phyloP scores from a whole-genome alignment of 2,329 filamentous ascomycete species.

The Tolypocladium capitatum region DNA sequence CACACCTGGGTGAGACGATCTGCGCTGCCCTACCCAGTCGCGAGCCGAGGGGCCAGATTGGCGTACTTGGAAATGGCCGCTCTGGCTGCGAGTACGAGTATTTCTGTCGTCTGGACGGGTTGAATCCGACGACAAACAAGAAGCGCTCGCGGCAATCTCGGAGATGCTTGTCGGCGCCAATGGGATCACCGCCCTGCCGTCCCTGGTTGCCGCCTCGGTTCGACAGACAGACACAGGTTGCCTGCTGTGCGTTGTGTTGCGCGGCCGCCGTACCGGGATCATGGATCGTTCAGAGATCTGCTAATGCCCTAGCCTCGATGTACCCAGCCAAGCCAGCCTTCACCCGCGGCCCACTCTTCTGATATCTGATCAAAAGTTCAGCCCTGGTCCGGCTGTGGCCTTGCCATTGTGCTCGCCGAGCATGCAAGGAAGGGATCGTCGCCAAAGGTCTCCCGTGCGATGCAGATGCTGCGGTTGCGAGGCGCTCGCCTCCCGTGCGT shows the following conservation, averaged over 20 bases:
- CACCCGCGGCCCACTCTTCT: neutral
- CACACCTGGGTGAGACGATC: slow-evolving; percentile 2
- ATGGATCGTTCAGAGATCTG: slow-evolving; percentile 15
- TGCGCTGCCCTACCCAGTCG: slow-evolving; percentile 1
- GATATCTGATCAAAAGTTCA: neutral
- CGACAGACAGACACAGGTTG: neutral
- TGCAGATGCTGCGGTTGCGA: neutral
- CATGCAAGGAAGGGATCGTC: neutral
- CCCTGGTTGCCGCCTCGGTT: neutral
- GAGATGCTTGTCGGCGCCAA: neutral
- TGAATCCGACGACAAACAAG: neutral
- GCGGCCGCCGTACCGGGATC: slow-evolving; percentile 9
- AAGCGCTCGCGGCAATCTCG: neutral
- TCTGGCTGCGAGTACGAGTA: too few relatives aligned
- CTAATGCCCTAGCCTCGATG: slow-evolving; percentile 5
- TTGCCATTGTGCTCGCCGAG: neutral
- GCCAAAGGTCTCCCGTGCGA: neutral
- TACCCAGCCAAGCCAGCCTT: neutral
- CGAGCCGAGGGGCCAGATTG: neutral
- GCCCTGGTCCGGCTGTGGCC: neutral
- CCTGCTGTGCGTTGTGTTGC: neutral
- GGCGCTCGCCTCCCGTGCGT: neutral
- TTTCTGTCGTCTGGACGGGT: too few relatives aligned
- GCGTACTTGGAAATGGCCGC: too few relatives aligned
- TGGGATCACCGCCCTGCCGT: neutral